Base-by-base conservation (phyloP, 2,329 filamentous ascomycete genomes). In the Pyrenochaeta sp. region DNA sequence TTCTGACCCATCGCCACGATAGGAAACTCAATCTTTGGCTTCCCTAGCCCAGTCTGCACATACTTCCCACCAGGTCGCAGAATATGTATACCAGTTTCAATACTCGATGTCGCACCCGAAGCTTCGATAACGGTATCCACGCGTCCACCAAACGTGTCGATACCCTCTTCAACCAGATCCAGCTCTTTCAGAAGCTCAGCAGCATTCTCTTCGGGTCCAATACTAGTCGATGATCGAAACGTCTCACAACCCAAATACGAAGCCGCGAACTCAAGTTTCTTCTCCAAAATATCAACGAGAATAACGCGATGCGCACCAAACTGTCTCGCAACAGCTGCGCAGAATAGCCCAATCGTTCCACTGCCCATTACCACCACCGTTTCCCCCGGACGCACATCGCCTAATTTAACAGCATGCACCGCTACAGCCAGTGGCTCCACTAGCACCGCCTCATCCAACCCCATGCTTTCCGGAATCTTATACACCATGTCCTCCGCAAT, bases 21-120 rank as follows among this genome's bases (percentile, higher is more conserved):
- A 24, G 94, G 93, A 64, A 97, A 90, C 77, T 87, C 92, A 81
- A 97, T 93, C 83, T 96, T 91, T 75, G 93, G 91, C 83, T 90
- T 92, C 64, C 94, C 94, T 9, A 97, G 92, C 24, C 94, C 94
- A 63, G 96, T 95, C 65, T 97, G 90, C 74, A 97, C 97, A 56
- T 97, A 94, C 81, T 95, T 96, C 65, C 94, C 94, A 62, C 93
- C 94, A 69, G 96, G 96, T 79, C 93, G 93, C 74, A 90, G 85
- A 15, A 91, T 88, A 85, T 92, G 92, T 73, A 97, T 92, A 44
- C 93, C 92, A 25, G 91, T 85, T 3, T 90, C 88, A 68, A 97
- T 90, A 76, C 90, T 93, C 78, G 89, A 91, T 82, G 96, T 92
- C 8, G 96, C 92, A 45, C 94, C 94, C 0, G 94, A 97, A 81